phyloP scores from a whole-genome alignment of 257 asterid genomes.

The Forsythia suspensa region DNA sequence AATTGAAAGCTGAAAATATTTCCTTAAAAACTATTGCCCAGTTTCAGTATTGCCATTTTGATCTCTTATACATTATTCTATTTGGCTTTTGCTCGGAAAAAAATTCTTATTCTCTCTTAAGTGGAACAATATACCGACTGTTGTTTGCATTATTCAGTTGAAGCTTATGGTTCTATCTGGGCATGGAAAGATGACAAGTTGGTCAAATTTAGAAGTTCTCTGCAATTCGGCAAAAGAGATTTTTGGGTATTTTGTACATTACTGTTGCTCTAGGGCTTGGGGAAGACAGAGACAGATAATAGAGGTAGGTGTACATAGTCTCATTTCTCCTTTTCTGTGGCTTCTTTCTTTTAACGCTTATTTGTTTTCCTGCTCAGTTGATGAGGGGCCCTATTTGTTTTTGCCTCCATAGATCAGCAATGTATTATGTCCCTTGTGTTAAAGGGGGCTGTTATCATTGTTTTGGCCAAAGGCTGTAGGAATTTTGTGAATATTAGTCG shows the following conservation, averaged over 20 bases:
- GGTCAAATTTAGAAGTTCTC: conserved; percentile 30
- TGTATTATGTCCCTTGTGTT: conserved; percentile 37
- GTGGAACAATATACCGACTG: conserved; percentile 3
- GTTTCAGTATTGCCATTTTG: neutral
- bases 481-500: conserved; percentile 60
- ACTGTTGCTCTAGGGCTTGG: conserved; percentile 34
- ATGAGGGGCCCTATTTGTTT: conserved; percentile 48
- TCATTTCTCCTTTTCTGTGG: conserved; percentile 36
- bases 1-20: neutral
- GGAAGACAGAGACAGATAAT: conserved; percentile 47
- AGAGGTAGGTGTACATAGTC: conserved; percentile 82
- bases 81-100: neutral
- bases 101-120: neutral
- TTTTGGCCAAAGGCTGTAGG: conserved; percentile 80
- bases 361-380: conserved; percentile 29
- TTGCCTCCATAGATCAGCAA: conserved; percentile 30
- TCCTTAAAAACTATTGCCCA: neutral
- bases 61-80: neutral
- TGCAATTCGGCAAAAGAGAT: conserved; percentile 26
- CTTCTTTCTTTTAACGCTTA: conserved; percentile 16
- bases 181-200: conserved; percentile 29
- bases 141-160: conserved; percentile 32
- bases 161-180: conserved; percentile 37
- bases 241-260: conserved; percentile 53
- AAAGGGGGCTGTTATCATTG: conserved; percentile 51